Evolutionary conservation across 441 rosid genomes (phyloP).

Genomic region (Eutrema salsugineum): DNA sequence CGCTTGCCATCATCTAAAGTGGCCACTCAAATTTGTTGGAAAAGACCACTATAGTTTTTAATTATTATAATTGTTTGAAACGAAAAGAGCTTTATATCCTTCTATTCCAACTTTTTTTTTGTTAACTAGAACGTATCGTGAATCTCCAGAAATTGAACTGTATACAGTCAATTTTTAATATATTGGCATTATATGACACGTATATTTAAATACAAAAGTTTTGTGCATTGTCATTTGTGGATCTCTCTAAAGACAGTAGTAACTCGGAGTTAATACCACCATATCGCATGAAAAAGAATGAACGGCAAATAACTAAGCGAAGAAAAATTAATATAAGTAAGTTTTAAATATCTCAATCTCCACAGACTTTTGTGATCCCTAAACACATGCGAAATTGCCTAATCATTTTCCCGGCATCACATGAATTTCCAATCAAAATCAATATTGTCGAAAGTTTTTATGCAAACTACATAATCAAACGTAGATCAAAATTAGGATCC

Average conservation of each 20-base stretch:
- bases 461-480: too few relatives aligned
- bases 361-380: too few relatives aligned
- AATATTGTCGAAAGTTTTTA: too few relatives aligned
- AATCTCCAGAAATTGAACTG: constrained; percentile 16
- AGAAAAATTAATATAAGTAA: not conserved
- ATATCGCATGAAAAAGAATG: not conserved
- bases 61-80: constrained; percentile 11
- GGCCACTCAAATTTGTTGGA: constrained; percentile 38
- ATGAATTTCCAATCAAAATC: not conserved
- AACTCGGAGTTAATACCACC: not conserved
- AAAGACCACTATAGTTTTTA: constrained; percentile 23
- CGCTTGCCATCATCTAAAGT: constrained; percentile 26
- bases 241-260: not conserved
- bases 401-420: not conserved
- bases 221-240: too few relatives aligned
- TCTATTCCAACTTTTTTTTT: constrained; percentile 4
- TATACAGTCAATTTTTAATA: not conserved
- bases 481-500: not conserved
- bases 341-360: not conserved
- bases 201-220: not conserved
- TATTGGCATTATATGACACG: not conserved
- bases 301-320: not conserved
- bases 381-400: not conserved
- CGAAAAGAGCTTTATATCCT: constrained; percentile 12
- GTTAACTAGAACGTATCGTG: not conserved